Evolutionary conservation across 1,284 basidiomycete genomes (phyloP).

Genomic region (Takashimella koratensis): DNA sequence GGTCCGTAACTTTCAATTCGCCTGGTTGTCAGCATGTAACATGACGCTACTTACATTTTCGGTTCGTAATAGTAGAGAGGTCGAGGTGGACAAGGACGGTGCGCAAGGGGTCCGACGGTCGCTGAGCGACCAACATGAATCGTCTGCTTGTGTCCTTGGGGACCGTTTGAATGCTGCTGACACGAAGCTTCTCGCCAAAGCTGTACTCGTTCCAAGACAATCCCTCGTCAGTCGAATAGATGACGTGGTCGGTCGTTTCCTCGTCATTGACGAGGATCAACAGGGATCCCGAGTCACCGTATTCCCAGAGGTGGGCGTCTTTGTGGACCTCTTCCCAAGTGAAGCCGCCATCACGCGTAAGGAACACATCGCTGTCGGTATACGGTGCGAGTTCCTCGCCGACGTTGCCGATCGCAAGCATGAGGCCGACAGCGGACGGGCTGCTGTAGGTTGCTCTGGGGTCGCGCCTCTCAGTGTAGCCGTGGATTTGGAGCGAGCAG

Average conservation of each 20-base stretch:
- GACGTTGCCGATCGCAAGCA: constrained; percentile 97
- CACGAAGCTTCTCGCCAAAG: constrained; percentile 74
- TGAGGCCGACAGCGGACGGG: constrained; percentile 83
- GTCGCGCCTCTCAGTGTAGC: constrained; percentile 89
- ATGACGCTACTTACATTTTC: constrained; percentile 60
- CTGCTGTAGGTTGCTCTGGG: constrained; percentile 87
- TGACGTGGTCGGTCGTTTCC: constrained; percentile 79
- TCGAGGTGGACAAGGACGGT: constrained; percentile 81
- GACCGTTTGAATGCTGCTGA: constrained; percentile 79
- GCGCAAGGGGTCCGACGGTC: constrained; percentile 54
- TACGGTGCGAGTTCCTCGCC: constrained; percentile 79
- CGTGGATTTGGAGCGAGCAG: constrained; percentile 87
- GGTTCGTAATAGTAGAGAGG: constrained; percentile 71
- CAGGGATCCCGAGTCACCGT: constrained; percentile 92
- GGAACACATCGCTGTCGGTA: constrained; percentile 87
- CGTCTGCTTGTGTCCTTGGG: constrained; percentile 84
- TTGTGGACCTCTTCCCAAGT: constrained; percentile 99
- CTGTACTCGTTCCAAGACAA: constrained; percentile 79
- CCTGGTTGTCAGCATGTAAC: constrained; percentile 52
- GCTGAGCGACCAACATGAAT: constrained; percentile 79
- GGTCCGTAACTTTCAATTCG: constrained; percentile 63
- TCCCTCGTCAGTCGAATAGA: constrained; percentile 88
- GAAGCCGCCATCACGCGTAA: constrained; percentile 93
- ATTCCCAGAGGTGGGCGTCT: constrained; percentile 96
- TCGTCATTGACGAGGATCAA: constrained; percentile 94